A percentile compares a stretch with the other conserved stretches of the same genome.
Conservation (phyloP, 257 asterid genomes). For the Solanum virginianum region DNA sequence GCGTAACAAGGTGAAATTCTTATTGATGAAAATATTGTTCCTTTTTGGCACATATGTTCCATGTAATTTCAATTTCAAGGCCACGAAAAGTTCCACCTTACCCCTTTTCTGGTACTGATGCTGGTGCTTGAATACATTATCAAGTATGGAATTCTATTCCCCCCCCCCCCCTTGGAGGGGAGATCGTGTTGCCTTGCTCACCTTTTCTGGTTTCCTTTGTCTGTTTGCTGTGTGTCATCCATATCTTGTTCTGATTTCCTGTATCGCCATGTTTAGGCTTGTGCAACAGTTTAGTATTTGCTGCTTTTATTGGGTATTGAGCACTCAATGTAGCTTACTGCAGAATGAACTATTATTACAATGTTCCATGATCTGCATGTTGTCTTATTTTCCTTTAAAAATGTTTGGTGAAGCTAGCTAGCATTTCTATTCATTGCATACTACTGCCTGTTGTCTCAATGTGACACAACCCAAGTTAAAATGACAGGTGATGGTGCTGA, state of each 20-base stretch:
- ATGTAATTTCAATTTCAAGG: background rate
- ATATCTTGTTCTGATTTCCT: background rate
- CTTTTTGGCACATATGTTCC: background rate
- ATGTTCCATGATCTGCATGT: background rate
- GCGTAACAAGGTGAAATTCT: background rate
- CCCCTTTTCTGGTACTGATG: too few species aligned
- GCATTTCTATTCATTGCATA: background rate
- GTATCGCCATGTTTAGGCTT: background rate
- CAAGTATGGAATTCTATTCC: background rate
- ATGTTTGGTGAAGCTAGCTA: background rate
- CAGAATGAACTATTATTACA: background rate
- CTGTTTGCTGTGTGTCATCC: background rate
- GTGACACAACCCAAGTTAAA: background rate
- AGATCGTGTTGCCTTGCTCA: background rate
- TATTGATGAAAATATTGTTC: background rate
- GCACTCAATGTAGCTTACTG: background rate
- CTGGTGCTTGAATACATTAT: background rate
- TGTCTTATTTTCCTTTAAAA: background rate
- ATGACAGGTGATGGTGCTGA: slow-evolving; percentile 22
- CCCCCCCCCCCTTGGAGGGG: background rate
- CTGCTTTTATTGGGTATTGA: background rate
- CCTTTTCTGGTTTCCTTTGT: background rate
- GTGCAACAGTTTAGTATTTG: background rate
- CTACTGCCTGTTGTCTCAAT: background rate
- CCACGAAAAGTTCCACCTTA: too few species aligned